phyloP scores from a whole-genome alignment of 345 rosid genomes.

The Eucalyptus fibrosa region DNA sequence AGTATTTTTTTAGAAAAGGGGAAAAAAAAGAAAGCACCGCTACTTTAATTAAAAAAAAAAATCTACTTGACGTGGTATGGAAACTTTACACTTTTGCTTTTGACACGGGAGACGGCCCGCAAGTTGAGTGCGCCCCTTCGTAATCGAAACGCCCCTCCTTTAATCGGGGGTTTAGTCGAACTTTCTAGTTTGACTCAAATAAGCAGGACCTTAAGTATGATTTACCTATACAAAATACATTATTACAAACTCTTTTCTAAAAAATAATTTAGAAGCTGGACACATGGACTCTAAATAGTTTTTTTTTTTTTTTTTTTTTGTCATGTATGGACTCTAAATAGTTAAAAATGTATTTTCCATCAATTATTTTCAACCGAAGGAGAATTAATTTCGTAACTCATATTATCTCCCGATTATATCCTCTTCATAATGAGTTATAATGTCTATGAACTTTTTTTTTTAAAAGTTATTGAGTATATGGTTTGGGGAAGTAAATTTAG shows the following conservation, averaged over 20 bases:
- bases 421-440: background rate
- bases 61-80: accelerated
- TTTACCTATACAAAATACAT: background rate
- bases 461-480: background rate
- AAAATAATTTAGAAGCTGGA: background rate
- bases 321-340: too few species aligned
- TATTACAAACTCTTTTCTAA: background rate
- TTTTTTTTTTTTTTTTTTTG: too few species aligned
- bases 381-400: background rate
- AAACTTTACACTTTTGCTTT: background rate
- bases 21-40: too few species aligned
- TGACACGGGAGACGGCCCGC: background rate
- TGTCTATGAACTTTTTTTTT: too few species aligned
- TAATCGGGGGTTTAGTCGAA: background rate
- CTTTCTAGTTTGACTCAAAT: background rate
- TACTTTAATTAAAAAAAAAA: too few species aligned
- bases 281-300: background rate
- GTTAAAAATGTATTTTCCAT: background rate
- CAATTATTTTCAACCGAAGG: background rate
- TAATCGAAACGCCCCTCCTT: background rate
- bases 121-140: background rate
- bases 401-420: background rate
- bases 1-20: background rate
- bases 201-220: background rate
- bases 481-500: background rate